Evolutionary conservation across 225 moss, liverwort and hornwort species (phyloP).

Genomic region (Pseudisothecium myosuroides): DNA sequence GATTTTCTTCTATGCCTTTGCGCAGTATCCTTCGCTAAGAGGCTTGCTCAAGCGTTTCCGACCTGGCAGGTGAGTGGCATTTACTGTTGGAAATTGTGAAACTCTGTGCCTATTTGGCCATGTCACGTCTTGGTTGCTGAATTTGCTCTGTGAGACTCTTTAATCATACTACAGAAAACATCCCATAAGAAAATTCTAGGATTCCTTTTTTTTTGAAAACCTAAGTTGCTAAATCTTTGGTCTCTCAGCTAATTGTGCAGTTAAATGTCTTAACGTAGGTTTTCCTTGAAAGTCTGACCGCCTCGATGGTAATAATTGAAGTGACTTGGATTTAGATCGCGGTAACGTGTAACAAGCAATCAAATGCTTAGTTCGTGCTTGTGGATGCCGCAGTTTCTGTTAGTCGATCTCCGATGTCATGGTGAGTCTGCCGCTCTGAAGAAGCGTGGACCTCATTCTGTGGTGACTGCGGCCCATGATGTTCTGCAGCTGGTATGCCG

Average conservation of each 20-base stretch:
- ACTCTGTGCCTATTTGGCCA: neutral
- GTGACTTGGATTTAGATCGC: neutral
- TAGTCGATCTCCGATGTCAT: slow-evolving; percentile 93
- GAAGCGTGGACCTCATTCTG: slow-evolving; percentile 76
- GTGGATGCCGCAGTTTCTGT: slow-evolving; percentile 55
- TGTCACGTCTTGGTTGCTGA: neutral
- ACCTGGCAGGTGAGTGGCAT: slow-evolving; percentile 66
- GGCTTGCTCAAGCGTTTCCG: slow-evolving; percentile 90
- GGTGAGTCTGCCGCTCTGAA: slow-evolving; percentile 65
- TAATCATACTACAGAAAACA: neutral
- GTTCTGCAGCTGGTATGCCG: slow-evolving; percentile 71
- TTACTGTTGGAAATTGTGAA: neutral
- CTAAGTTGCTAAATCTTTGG: neutral
- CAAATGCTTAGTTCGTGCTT: neutral
- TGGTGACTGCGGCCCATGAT: slow-evolving; percentile 74
- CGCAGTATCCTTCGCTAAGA: slow-evolving; percentile 79
- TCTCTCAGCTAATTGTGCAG: neutral
- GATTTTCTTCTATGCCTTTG: neutral
- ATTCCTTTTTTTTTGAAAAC: neutral
- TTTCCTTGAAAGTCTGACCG: neutral
- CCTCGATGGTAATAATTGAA: neutral
- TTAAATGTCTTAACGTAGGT: neutral
- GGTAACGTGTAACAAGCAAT: neutral
- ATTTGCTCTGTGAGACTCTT: neutral
- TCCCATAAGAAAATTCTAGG: neutral